Evolutionary conservation across 495 filamentous ascomycete species (phyloP).

Genomic region (Penicillium canariense): DNA sequence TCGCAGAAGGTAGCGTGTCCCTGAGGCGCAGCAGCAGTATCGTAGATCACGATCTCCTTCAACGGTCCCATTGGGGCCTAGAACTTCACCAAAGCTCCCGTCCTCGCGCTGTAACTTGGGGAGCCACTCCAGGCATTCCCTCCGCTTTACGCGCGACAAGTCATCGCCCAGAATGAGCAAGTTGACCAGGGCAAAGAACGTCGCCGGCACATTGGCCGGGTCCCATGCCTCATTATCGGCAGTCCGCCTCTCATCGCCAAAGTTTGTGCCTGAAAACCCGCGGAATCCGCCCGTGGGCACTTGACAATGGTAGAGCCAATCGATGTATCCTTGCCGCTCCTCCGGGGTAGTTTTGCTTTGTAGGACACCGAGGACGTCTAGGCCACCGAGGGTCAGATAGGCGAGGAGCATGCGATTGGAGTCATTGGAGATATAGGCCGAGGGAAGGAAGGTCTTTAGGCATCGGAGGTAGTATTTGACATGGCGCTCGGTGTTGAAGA

Average conservation of each 20-base stretch:
- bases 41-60: slow-evolving; percentile 80
- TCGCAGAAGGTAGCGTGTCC: slow-evolving; percentile 77
- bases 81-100: slow-evolving; percentile 87
- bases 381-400: slow-evolving; percentile 80
- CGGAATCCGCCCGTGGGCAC: slow-evolving; percentile 75
- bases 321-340: slow-evolving; percentile 58
- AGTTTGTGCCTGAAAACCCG: slow-evolving; percentile 68
- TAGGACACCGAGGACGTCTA: slow-evolving; percentile 74
- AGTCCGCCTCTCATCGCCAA: slow-evolving; percentile 45
- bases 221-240: slow-evolving; percentile 61
- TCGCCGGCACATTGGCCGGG: slow-evolving; percentile 79
- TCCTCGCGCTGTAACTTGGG: slow-evolving; percentile 72
- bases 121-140: slow-evolving; percentile 69
- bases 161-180: slow-evolving; percentile 76
- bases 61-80: slow-evolving; percentile 58
- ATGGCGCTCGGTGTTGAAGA: slow-evolving; percentile 69
- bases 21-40: slow-evolving; percentile 79
- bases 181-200: slow-evolving; percentile 78
- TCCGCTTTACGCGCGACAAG: slow-evolving; percentile 63
- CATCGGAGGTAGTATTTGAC: slow-evolving; percentile 92
- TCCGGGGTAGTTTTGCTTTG: slow-evolving; percentile 50
- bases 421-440: slow-evolving; percentile 79
- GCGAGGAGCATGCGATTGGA: slow-evolving; percentile 85
- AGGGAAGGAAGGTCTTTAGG: slow-evolving; percentile 75
- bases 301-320: slow-evolving; percentile 77